Conservation (phyloP, 2,329 filamentous ascomycete genomes). For the Sporothrix brasiliensis region DNA sequence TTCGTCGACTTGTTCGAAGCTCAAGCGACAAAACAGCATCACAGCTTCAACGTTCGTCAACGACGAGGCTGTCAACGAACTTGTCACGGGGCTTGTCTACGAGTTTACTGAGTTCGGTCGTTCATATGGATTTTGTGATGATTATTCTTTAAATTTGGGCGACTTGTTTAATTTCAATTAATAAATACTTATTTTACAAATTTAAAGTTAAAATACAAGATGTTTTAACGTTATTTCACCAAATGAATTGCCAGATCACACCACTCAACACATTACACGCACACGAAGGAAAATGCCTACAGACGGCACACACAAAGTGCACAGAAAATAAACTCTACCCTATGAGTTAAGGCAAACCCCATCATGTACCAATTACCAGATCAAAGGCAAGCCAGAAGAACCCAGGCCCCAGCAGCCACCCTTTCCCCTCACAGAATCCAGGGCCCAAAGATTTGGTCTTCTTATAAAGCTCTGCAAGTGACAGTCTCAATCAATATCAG, state of each 20-base stretch:
- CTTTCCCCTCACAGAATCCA: neutral
- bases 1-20: neutral
- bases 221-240: too few species aligned
- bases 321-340: too few species aligned
- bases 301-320: too few species aligned
- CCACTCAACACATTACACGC: too few species aligned
- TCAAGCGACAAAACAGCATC: slow-evolving; percentile 3
- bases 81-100: neutral
- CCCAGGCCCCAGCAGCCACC: too few species aligned
- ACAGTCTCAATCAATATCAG: neutral
- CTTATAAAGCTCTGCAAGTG: neutral
- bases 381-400: too few species aligned
- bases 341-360: too few species aligned
- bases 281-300: too few species aligned
- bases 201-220: too few species aligned
- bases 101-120: neutral
- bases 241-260: too few species aligned
- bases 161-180: neutral
- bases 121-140: neutral
- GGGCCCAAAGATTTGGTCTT: too few species aligned
- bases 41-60: neutral
- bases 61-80: neutral
- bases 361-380: too few species aligned
- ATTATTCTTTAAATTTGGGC: neutral
- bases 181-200: neutral